Conservation (phyloP, 805 yeast species). For the Schizosaccharomyces lindneri region DNA sequence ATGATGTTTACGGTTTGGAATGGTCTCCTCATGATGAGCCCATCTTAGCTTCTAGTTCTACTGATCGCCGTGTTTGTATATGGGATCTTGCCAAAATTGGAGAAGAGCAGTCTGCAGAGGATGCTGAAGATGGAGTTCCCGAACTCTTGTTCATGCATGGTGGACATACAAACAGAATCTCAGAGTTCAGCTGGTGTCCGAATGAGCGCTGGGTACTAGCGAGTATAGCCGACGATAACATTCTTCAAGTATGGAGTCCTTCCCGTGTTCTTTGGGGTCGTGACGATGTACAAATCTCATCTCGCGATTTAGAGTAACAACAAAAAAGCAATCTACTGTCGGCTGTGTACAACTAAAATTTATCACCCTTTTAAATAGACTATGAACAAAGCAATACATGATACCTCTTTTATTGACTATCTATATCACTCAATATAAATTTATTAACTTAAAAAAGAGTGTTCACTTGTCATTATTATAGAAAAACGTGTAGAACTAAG, state of each 20-base stretch:
- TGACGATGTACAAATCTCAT: constrained; percentile 17
- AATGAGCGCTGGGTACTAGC: constrained; percentile 24
- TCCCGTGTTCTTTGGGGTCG: constrained; percentile 21
- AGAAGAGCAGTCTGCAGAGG: constrained; percentile 28
- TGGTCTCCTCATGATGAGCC: constrained; percentile 28
- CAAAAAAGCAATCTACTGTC: too few relatives aligned
- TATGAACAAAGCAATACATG: too few relatives aligned
- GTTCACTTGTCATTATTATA: neutral
- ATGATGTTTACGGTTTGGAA: constrained; percentile 28
- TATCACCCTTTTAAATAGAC: too few relatives aligned
- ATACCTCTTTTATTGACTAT: too few relatives aligned
- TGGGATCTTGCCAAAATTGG: constrained; percentile 49
- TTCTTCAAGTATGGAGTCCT: constrained; percentile 57
- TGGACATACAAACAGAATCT: constrained; percentile 52
- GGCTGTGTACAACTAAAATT: too few relatives aligned
- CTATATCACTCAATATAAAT: too few relatives aligned
- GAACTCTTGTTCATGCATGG: constrained; percentile 62
- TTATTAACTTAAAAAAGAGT: neutral
- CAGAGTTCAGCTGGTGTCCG: constrained; percentile 48
- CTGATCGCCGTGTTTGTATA: constrained; percentile 43
- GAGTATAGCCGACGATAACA: constrained; percentile 50
- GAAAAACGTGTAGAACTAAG: neutral
- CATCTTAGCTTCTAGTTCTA: constrained; percentile 30
- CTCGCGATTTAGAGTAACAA: constrained; percentile 9
- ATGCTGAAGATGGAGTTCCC: constrained; percentile 42